These are phyloP conservation scores for Xylariaceae sp. DNA, from an alignment of 2,329 filamentous ascomycete genomes.

Conservation along the genomic window DNA sequence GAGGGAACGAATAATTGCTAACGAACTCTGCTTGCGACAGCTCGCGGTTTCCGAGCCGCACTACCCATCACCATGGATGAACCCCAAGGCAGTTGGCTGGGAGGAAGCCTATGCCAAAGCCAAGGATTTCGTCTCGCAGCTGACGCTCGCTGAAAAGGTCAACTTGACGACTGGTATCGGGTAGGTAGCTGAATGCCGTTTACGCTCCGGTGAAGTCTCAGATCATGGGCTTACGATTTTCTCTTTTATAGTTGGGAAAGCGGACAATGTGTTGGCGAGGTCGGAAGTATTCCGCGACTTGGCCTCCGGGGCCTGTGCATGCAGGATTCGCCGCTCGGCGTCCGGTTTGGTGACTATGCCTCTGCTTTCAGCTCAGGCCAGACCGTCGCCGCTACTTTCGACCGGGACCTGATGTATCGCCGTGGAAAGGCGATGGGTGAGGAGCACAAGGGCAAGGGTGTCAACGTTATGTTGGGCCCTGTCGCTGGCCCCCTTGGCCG, in stretches of 20 bases:
- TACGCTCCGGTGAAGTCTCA: background rate
- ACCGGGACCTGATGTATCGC: constrained; percentile 64
- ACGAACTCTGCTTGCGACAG: constrained; percentile 12
- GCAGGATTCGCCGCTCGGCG: constrained; percentile 79
- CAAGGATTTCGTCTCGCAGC: constrained; percentile 71
- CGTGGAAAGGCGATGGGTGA: constrained; percentile 68
- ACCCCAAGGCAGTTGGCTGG: constrained; percentile 69
- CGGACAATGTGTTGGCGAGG: constrained; percentile 74
- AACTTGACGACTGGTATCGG: constrained; percentile 90
- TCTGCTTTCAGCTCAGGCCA: constrained; percentile 76
- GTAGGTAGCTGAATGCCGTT: constrained; percentile 48
- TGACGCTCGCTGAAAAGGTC: constrained; percentile 86
- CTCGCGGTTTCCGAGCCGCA: constrained; percentile 34
- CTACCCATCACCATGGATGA: constrained; percentile 87
- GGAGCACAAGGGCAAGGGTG: constrained; percentile 68
- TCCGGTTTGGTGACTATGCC: constrained; percentile 72
- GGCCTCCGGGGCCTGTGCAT: constrained; percentile 73
- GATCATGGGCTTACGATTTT: constrained; percentile 2
- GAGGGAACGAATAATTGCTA: constrained; percentile 1
- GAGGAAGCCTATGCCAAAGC: constrained; percentile 71
- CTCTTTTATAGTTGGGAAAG: constrained; percentile 54
- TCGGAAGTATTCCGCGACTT: constrained; percentile 64
- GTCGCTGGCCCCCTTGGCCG: constrained; percentile 70
- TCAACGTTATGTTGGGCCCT: constrained; percentile 70
- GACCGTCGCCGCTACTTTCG: constrained; percentile 79